phyloP scores from a whole-genome alignment of 345 rosid species.

The Schrenkiella parvula region DNA sequence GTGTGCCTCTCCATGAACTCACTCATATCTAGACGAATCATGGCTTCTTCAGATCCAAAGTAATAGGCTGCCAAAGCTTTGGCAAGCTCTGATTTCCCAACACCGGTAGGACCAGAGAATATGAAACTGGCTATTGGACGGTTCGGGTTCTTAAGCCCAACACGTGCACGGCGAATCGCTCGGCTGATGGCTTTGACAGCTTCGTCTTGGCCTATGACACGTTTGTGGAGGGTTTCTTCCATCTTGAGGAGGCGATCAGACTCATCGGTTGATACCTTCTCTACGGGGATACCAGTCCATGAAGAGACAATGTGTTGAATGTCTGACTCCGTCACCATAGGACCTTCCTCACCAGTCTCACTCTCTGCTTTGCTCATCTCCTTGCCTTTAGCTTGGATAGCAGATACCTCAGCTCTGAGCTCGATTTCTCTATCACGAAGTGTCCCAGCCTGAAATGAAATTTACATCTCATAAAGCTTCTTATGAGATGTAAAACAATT shows the following conservation, averaged over 20 bases:
- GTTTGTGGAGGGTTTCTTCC: conserved; percentile 91
- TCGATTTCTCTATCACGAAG: conserved; percentile 93
- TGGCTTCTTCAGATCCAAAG: conserved; percentile 61
- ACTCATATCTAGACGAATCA: conserved; percentile 66
- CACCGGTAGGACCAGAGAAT: conserved; percentile 63
- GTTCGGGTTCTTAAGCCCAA: conserved; percentile 57
- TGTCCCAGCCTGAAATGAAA: conserved; percentile 75
- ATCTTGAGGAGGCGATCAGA: conserved; percentile 89
- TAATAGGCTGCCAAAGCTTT: conserved; percentile 54
- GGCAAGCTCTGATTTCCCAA: conserved; percentile 61
- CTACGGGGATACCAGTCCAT: conserved; percentile 99
- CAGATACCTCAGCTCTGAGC: conserved; percentile 82
- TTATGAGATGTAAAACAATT: not conserved
- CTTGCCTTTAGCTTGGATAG: conserved; percentile 84
- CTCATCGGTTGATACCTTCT: conserved; percentile 87
- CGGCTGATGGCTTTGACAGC: conserved; percentile 75
- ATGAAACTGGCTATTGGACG: conserved; percentile 64
- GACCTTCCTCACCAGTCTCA: conserved; percentile 84
- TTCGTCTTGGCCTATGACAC: conserved; percentile 94
- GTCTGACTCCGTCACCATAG: conserved; percentile 73
- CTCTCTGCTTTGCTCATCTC: conserved; percentile 95
- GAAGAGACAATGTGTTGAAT: conserved; percentile 89
- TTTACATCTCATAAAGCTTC: not conserved
- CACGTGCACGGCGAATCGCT: conserved; percentile 63
- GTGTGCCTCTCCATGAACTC: conserved; percentile 71